These are phyloP conservation scores for Calocybe gangraenosa DNA, from an alignment of 768 basidiomycete genomes.

Conservation along the genomic window DNA sequence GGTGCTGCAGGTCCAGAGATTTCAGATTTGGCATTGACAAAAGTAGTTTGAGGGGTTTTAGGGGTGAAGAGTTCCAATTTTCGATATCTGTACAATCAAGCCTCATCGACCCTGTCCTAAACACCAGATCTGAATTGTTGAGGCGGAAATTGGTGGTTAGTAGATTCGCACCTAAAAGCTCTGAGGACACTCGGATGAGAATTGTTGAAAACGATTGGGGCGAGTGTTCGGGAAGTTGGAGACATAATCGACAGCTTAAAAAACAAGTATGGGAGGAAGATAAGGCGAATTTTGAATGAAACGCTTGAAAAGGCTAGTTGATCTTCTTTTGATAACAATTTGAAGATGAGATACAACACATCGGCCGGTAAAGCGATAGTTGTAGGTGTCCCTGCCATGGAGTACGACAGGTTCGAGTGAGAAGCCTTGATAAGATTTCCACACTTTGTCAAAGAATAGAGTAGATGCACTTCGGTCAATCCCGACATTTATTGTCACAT, in stretches of 20 bases:
- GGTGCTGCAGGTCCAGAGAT: slow-evolving; percentile 1
- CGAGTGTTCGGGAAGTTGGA: not conserved
- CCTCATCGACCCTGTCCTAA: not conserved
- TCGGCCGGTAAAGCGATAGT: not conserved
- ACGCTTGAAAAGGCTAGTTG: not conserved
- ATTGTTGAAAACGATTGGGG: not conserved
- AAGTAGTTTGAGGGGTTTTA: not conserved
- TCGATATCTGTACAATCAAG: slow-evolving; percentile 2
- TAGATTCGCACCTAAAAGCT: not conserved
- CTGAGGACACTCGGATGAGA: not conserved
- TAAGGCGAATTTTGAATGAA: slow-evolving; percentile 1
- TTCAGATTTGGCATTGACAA: not conserved
- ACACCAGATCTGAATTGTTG: not conserved
- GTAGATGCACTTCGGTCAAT: too few relatives aligned
- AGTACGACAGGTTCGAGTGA: too few relatives aligned
- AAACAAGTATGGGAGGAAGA: not conserved
- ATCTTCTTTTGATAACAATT: not conserved
- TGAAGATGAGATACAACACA: not conserved
- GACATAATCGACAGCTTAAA: not conserved
- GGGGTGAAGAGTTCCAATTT: not conserved
- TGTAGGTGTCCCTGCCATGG: too few relatives aligned
- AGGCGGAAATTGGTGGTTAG: too few relatives aligned
- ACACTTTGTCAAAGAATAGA: too few relatives aligned
- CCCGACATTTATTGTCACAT: too few relatives aligned
- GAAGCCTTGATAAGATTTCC: too few relatives aligned